Percentiles rank a stretch among this genome's conserved stretches.
Evolutionary conservation across 2,329 filamentous ascomycete species (phyloP).

Genomic region (Neocatenulostroma microsporum): DNA sequence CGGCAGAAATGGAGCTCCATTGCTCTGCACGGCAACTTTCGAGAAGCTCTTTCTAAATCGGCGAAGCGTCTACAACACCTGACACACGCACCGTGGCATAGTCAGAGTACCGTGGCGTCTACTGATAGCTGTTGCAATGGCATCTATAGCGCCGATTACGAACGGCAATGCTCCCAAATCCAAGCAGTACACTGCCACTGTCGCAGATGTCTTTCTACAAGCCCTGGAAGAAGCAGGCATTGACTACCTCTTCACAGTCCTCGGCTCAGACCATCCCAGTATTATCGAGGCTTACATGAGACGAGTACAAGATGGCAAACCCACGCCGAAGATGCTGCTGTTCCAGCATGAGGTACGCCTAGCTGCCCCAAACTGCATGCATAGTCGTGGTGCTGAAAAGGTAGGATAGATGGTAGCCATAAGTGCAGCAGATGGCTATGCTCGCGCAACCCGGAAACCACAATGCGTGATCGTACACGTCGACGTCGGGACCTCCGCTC

Average conservation of each 20-base stretch:
- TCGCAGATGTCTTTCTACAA: slow-evolving; percentile 15
- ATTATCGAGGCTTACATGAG: slow-evolving; percentile 70
- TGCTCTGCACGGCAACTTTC: too few relatives aligned
- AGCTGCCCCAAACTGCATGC: too few relatives aligned
- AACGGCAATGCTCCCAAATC: background rate
- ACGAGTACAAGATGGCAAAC: slow-evolving; percentile 56
- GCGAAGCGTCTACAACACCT: too few relatives aligned
- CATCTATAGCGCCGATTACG: background rate
- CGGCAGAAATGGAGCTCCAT: too few relatives aligned
- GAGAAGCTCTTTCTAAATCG: too few relatives aligned
- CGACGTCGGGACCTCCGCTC: slow-evolving; percentile 69
- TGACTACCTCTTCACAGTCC: slow-evolving; percentile 53
- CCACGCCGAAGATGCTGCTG: slow-evolving; percentile 62
- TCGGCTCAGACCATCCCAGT: slow-evolving; percentile 62
- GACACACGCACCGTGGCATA: too few relatives aligned
- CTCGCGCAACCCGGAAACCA: slow-evolving; percentile 57
- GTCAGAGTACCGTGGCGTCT: too few relatives aligned
- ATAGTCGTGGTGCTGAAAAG: too few relatives aligned
- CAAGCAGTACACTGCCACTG: background rate
- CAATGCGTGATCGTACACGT: slow-evolving; percentile 70
- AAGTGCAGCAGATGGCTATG: slow-evolving; percentile 72
- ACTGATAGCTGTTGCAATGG: too few relatives aligned
- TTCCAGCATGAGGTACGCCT: slow-evolving; percentile 49
- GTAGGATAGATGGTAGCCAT: slow-evolving; percentile 73
- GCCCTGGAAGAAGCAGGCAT: slow-evolving; percentile 32